phyloP scores from a whole-genome alignment of 768 basidiomycete genomes.

The Psilocybe cubensis region DNA sequence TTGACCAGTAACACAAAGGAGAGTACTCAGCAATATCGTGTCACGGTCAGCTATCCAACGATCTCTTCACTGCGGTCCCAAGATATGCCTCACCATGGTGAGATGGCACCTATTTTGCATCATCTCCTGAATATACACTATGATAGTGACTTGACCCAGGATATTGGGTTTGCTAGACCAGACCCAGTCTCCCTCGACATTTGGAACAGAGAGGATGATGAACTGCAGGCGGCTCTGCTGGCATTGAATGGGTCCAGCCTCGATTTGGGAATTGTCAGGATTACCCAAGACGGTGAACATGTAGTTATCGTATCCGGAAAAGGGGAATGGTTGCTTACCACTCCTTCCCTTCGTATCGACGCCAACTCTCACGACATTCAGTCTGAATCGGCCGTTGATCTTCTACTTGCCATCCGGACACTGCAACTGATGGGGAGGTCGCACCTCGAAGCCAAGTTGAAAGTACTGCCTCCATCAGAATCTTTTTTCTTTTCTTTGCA shows the following conservation, averaged over 20 bases:
- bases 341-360: constrained; percentile 43
- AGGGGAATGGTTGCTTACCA: constrained; percentile 27
- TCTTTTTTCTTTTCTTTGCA: constrained; percentile 54
- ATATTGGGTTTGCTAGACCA: neutral
- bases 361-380: constrained; percentile 41
- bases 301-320: neutral
- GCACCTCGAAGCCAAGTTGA: constrained; percentile 40
- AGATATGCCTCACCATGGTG: neutral
- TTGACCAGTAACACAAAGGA: neutral
- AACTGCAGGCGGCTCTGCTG: neutral
- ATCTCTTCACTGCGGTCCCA: too few relatives aligned
- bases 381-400: constrained; percentile 36
- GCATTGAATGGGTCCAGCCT: neutral
- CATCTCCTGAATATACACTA: neutral
- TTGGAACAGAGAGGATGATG: neutral
- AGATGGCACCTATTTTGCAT: neutral
- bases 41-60: neutral
- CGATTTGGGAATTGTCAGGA: neutral
- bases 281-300: neutral
- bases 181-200: neutral
- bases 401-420: constrained; percentile 47
- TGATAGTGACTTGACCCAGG: neutral
- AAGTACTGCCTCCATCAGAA: constrained; percentile 38
- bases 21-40: neutral
- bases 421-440: constrained; percentile 41